These are phyloP conservation scores for Naganishia sp. DNA, from an alignment of 1,284 basidiomycete species.

Conservation along the genomic window DNA sequence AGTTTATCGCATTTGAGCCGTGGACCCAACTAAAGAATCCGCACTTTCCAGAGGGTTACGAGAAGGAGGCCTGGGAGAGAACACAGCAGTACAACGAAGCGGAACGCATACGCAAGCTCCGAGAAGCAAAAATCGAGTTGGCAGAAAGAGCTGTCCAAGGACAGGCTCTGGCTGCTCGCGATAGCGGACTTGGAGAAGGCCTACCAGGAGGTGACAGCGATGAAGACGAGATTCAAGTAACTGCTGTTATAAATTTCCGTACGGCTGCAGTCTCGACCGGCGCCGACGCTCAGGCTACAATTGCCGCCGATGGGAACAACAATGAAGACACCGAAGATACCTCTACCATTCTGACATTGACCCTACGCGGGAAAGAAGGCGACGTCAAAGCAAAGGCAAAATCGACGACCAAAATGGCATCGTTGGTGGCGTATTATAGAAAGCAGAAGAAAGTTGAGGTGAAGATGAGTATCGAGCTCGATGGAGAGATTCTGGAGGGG, in stretches of 20 bases:
- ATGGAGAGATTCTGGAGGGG: constrained; percentile 23
- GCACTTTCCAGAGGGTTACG: constrained; percentile 9
- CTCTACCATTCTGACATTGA: constrained; percentile 10
- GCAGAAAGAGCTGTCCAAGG: not conserved
- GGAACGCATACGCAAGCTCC: constrained; percentile 19
- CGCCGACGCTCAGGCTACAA: not conserved
- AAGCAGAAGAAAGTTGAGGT: constrained; percentile 13
- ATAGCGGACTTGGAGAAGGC: not conserved
- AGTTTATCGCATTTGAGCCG: not conserved
- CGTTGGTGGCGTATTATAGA: constrained; percentile 19
- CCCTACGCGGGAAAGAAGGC: constrained; percentile 13
- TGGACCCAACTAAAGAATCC: not conserved
- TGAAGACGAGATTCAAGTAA: constrained; percentile 19
- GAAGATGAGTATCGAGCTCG: constrained; percentile 18
- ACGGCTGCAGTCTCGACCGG: not conserved
- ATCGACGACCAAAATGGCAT: constrained; percentile 24
- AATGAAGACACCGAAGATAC: constrained; percentile 9
- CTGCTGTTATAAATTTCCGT: not conserved
- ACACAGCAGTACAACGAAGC: constrained; percentile 11
- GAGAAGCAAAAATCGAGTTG: constrained; percentile 18
- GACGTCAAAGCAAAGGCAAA: constrained; percentile 24
- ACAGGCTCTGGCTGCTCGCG: constrained; percentile 6
- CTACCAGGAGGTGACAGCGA: constrained; percentile 4
- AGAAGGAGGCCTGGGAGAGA: constrained; percentile 23
- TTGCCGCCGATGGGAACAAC: constrained; percentile 3